phyloP scores from a whole-genome alignment of 202 grass and related monocot species.

The Setaria italica region DNA sequence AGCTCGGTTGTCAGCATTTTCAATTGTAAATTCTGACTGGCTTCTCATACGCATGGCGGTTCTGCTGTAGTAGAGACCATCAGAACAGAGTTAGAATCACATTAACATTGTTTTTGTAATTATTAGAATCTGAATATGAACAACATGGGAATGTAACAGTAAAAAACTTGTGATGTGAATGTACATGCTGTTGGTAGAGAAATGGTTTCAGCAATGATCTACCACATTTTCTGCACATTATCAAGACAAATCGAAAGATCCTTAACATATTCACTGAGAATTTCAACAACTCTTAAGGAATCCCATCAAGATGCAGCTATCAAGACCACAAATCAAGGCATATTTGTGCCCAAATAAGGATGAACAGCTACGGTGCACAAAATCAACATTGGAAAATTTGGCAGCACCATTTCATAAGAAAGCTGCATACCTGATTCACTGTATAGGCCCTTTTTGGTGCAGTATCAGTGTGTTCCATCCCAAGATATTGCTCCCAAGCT shows the following conservation, averaged over 20 bases:
- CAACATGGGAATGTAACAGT: background rate
- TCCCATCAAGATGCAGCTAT: conserved; percentile 17
- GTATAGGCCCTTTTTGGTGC: conserved; percentile 76
- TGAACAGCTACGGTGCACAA: background rate
- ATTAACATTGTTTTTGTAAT: conserved; percentile 12
- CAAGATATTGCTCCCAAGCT: conserved; percentile 98
- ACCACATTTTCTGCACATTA: background rate
- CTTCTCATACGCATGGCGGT: conserved; percentile 75
- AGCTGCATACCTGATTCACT: conserved; percentile 76
- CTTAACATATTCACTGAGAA: background rate
- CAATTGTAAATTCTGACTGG: conserved; percentile 88
- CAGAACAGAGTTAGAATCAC: conserved; percentile 12
- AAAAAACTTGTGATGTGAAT: background rate
- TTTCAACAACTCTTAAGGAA: conserved; percentile 8
- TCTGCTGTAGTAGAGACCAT: conserved; percentile 63
- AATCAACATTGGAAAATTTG: background rate
- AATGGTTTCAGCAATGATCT: background rate
- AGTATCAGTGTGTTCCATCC: conserved; percentile 89
- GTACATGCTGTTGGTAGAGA: background rate
- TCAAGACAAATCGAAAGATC: background rate
- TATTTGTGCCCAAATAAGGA: background rate
- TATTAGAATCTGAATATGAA: conserved; percentile 5
- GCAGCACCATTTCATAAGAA: background rate
- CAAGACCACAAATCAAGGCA: conserved; percentile 20
- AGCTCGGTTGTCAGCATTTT: conserved; percentile 11